Evolutionary conservation across 441 rosid species (phyloP).

Genomic region (Adansonia rubrostipa): DNA sequence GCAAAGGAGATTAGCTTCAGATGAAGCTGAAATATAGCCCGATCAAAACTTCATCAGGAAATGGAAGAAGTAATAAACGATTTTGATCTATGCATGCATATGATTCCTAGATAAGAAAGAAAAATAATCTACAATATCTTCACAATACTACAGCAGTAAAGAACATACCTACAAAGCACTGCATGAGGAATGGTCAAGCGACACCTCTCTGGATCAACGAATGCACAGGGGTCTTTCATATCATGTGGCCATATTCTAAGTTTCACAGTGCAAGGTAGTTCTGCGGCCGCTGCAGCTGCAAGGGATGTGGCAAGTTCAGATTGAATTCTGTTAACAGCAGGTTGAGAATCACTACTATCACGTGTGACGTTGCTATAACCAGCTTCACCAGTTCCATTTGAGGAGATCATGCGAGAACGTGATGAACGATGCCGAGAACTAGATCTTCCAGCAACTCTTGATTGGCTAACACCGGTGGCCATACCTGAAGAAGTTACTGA

Average conservation of each 20-base stretch:
- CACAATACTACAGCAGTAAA: not conserved
- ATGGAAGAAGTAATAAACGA: not conserved
- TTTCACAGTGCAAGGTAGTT: slow-evolving; percentile 94
- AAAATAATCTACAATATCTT: not conserved
- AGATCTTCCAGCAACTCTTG: slow-evolving; percentile 64
- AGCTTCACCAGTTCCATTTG: slow-evolving; percentile 53
- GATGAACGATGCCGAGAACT: slow-evolving; percentile 51
- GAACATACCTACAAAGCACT: slow-evolving; percentile 83
- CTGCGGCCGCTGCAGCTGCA: slow-evolving; percentile 76
- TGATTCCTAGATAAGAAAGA: slow-evolving; percentile 14
- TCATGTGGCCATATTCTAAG: slow-evolving; percentile 87
- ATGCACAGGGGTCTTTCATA: slow-evolving; percentile 68
- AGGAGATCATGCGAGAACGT: slow-evolving; percentile 49
- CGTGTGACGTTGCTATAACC: slow-evolving; percentile 43
- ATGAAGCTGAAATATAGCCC: not conserved
- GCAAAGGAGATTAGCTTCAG: not conserved
- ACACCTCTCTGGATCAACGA: slow-evolving; percentile 60
- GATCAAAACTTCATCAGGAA: not conserved
- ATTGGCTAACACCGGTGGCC: slow-evolving; percentile 43
- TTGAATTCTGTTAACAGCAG: slow-evolving; percentile 63
- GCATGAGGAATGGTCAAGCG: slow-evolving; percentile 88
- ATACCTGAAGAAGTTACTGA: slow-evolving; percentile 37
- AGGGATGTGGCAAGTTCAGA: slow-evolving; percentile 76
- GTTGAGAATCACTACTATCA: slow-evolving; percentile 55
- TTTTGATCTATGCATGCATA: not conserved